A percentile compares a stretch with the other conserved stretches of the same genome.
These are phyloP conservation scores for Cucurbita maxima DNA, from an alignment of 306 rosid species.

Conservation along the genomic window DNA sequence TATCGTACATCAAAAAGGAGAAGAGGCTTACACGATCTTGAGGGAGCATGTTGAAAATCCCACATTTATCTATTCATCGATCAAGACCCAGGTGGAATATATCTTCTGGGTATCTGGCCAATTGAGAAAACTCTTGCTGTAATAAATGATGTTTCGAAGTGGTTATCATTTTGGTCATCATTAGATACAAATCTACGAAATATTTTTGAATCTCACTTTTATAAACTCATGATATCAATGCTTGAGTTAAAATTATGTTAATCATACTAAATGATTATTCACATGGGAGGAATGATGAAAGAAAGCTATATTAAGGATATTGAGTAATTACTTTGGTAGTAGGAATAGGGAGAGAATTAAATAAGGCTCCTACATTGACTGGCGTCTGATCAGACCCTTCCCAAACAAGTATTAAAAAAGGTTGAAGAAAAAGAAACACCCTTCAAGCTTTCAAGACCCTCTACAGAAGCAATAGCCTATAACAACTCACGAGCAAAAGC, in stretches of 20 bases:
- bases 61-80: no score
- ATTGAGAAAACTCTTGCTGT: background rate
- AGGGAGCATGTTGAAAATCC: no score
- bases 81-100: no score
- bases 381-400: no score
- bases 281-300: background rate
- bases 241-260: background rate
- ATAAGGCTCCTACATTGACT: background rate
- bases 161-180: background rate
- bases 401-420: no score
- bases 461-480: background rate
- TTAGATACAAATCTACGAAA: background rate
- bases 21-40: no score
- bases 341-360: background rate
- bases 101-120: background rate
- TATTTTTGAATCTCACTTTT: background rate
- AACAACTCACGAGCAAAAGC: background rate
- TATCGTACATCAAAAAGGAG: no score
- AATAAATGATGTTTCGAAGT: no score
- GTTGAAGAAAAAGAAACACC: background rate
- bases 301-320: background rate
- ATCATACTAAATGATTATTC: background rate
- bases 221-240: background rate
- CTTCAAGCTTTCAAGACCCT: background rate
- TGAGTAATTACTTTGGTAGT: background rate